Evolutionary conservation across 345 rosid genomes (phyloP).

Genomic region (Aquilaria sinensis): DNA sequence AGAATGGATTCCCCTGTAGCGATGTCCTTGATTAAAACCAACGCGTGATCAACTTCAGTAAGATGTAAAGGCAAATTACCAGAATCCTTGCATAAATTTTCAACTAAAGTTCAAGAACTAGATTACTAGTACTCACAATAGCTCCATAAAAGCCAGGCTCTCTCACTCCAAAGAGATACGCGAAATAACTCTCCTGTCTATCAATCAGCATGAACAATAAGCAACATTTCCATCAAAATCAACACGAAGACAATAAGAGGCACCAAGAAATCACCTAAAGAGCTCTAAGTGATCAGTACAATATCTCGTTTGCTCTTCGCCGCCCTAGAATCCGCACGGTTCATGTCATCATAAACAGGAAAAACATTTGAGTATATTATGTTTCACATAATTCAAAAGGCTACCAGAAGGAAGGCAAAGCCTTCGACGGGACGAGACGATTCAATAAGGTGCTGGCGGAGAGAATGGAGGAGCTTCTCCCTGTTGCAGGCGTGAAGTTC

Average conservation of each 20-base stretch:
- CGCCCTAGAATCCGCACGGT: slow-evolving; percentile 43
- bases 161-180: slow-evolving; percentile 84
- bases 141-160: slow-evolving; percentile 90
- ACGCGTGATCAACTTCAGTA: slow-evolving; percentile 3
- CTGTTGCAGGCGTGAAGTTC: slow-evolving; percentile 71
- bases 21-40: slow-evolving; percentile 48
- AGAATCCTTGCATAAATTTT: neutral
- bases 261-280: slow-evolving; percentile 47
- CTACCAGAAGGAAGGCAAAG: slow-evolving; percentile 74
- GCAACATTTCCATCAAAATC: neutral
- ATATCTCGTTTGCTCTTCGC: slow-evolving; percentile 73
- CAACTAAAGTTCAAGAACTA: neutral
- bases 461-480: slow-evolving; percentile 49
- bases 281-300: slow-evolving; percentile 91
- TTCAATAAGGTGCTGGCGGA: slow-evolving; percentile 43
- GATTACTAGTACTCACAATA: slow-evolving; percentile 47
- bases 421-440: slow-evolving; percentile 54
- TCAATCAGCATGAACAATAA: slow-evolving; percentile 11
- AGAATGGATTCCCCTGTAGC: slow-evolving; percentile 72
- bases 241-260: neutral
- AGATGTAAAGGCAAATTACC: neutral
- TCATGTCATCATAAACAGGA: neutral
- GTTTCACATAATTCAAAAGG: neutral
- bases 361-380: neutral
- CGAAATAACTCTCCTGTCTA: slow-evolving; percentile 91